A percentile compares a stretch with the other conserved stretches of the same genome.
Evolutionary conservation across 768 basidiomycete species (phyloP).

Genomic region (Leccinum sublutescens): DNA sequence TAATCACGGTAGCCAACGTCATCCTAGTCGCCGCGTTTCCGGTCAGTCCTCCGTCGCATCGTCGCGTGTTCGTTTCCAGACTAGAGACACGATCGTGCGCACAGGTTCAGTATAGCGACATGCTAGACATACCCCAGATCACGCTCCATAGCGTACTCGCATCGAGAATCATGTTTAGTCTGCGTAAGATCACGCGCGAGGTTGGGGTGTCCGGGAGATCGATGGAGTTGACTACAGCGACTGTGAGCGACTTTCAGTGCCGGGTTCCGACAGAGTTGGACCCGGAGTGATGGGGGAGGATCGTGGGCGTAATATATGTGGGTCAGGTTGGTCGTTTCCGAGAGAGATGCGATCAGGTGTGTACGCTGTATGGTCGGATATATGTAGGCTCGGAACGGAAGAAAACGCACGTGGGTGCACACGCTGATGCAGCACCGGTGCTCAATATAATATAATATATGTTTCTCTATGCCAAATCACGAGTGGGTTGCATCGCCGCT

Average conservation of each 20-base stretch:
- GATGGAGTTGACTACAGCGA: not conserved
- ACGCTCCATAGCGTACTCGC: too few relatives aligned
- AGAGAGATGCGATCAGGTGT: too few relatives aligned
- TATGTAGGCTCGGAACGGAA: too few relatives aligned
- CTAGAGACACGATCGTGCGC: too few relatives aligned
- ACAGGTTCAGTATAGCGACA: not conserved
- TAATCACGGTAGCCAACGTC: not conserved
- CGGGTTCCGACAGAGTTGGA: not conserved
- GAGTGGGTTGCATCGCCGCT: not conserved
- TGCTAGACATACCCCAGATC: not conserved
- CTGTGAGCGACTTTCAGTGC: not conserved
- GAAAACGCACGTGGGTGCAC: too few relatives aligned
- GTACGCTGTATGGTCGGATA: too few relatives aligned
- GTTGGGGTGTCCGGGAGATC: not conserved
- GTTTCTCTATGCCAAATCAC: too few relatives aligned
- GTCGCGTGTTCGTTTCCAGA: too few relatives aligned
- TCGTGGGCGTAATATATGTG: not conserved
- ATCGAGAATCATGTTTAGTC: not conserved
- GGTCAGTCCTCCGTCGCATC: not conserved
- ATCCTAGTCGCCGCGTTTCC: not conserved
- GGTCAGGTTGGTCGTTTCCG: not conserved
- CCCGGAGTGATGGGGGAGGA: not conserved
- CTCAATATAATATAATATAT: too few relatives aligned
- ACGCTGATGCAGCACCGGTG: too few relatives aligned
- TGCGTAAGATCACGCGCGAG: not conserved